These are phyloP conservation scores for Candida ficus DNA, from an alignment of 805 yeast species.

Conservation along the genomic window DNA sequence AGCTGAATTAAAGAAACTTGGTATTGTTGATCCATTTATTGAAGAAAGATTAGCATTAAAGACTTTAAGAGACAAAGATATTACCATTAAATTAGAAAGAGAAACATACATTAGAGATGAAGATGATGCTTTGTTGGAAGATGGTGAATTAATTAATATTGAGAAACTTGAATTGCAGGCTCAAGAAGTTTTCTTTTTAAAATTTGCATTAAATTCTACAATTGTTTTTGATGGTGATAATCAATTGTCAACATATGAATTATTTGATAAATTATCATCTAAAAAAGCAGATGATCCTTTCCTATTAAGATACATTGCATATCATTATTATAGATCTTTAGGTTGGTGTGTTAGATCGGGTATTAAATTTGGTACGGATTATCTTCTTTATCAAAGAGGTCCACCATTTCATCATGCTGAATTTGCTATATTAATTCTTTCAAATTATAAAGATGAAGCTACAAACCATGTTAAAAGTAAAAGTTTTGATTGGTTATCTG, in stretches of 20 bases:
- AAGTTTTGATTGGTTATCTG: constrained; percentile 59
- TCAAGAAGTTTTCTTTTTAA: constrained; percentile 67
- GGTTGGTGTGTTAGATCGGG: constrained; percentile 97
- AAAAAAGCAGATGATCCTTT: constrained; percentile 24
- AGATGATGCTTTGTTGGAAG: constrained; percentile 29
- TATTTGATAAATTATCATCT: constrained; percentile 13
- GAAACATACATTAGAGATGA: constrained; percentile 28
- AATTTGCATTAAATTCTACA: constrained; percentile 49
- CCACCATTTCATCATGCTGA: constrained; percentile 97
- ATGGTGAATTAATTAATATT: constrained; percentile 27
- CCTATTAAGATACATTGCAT: constrained; percentile 53
- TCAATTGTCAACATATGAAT: constrained; percentile 12
- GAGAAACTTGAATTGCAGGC: constrained; percentile 61
- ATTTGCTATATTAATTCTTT: constrained; percentile 56
- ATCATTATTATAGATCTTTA: constrained; percentile 78
- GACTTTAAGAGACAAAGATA: constrained; percentile 27
- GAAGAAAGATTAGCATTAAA: constrained; percentile 29
- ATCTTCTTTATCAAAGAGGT: constrained; percentile 77
- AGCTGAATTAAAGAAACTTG: constrained; percentile 34
- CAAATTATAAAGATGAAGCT: constrained; percentile 30
- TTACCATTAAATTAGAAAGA: constrained; percentile 19
- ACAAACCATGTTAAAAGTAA: constrained; percentile 24
- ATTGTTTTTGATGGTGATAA: constrained; percentile 26
- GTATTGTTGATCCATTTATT: constrained; percentile 32
- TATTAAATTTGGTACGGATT: constrained; percentile 87